Base-by-base conservation (phyloP, 106 monocot species). In the Chionographis japonica region DNA sequence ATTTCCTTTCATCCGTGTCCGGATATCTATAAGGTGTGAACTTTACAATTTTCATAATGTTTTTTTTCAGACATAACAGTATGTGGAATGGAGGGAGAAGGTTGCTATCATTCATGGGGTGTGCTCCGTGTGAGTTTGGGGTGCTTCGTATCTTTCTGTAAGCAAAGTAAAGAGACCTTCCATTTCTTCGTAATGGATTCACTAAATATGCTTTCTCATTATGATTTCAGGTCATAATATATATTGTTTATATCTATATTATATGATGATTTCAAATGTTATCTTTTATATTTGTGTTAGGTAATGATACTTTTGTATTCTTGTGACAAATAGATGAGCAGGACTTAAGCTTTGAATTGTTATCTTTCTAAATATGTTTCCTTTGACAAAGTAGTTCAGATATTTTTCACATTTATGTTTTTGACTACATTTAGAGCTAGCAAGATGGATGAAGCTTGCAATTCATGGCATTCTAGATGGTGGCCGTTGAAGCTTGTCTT, bases 101-200 rank as follows among this genome's bases (percentile, higher is more conserved):
- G 83, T 59, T 90, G 83, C 67, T 74, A 78, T 75, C 78, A 83
- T 74, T 71, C 72, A 41, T 74, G 61, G 35, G 86, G 90, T 35
- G 82, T 90, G 9, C 86, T 90, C 74, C 85, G 86, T 62, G 80
- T 90, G 72, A 90, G 90, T 63, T 83, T 85, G 36, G 90, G 90
- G 2, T 86, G 90, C 66, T 90, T 86, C 65, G 75, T 90, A 90
- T 90, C 90, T 71, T 86, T 78, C 13, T 53, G 5, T 58, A 9
- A 61, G 43, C 4, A 46, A 51, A 37, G 35, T 36, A 37, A 1
- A 27, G 27, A 27, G 27, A 27, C 27, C 27, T 27, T 27, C 27
- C 27, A 27, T 27, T 27, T 27, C 27, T 27, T 27, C 27, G 0
- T 27, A 27, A 27, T 27, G 27, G 27, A 27, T 27, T 27, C 27